These are phyloP conservation scores for Candida buenavistaensis DNA, from an alignment of 1,139 yeast species.

Conservation along the genomic window DNA sequence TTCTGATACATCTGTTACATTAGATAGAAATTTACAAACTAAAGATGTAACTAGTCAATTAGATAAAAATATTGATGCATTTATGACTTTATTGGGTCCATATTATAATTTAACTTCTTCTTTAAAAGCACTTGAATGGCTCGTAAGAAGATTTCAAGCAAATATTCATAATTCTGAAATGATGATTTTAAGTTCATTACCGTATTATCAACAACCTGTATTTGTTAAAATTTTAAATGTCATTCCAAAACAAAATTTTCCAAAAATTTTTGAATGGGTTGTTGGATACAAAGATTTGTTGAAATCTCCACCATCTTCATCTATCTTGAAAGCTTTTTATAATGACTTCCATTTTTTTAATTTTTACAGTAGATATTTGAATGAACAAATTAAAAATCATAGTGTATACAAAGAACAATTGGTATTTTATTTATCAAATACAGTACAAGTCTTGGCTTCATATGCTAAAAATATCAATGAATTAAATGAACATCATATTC, in stretches of 20 bases:
- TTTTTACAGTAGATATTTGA: conserved; percentile 60
- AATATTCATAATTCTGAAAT: conserved; percentile 79
- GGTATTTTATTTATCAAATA: conserved; percentile 73
- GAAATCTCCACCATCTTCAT: conserved; percentile 63
- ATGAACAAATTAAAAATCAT: conserved; percentile 52
- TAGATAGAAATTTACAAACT: conserved; percentile 80
- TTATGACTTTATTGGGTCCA: conserved; percentile 73
- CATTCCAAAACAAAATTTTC: conserved; percentile 61
- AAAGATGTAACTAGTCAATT: conserved; percentile 74
- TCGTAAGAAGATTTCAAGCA: conserved; percentile 86
- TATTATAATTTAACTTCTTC: conserved; percentile 74
- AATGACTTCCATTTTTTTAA: conserved; percentile 68
- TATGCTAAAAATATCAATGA: conserved; percentile 28
- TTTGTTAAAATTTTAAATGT: conserved; percentile 76
- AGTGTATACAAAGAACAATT: conserved; percentile 70
- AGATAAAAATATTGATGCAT: conserved; percentile 72
- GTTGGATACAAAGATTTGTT: conserved; percentile 64
- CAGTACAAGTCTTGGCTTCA: conserved; percentile 59
- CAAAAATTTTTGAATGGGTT: conserved; percentile 75
- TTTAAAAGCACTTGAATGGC: conserved; percentile 88
- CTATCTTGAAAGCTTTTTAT: conserved; percentile 69
- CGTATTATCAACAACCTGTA: conserved; percentile 71
- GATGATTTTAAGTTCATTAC: conserved; percentile 68
- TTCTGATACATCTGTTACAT: conserved; percentile 71
- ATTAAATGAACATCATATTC: conserved; percentile 40